Conservation (phyloP, 2,329 filamentous ascomycete genomes). For the Stagonosporopsis vannaccii region DNA sequence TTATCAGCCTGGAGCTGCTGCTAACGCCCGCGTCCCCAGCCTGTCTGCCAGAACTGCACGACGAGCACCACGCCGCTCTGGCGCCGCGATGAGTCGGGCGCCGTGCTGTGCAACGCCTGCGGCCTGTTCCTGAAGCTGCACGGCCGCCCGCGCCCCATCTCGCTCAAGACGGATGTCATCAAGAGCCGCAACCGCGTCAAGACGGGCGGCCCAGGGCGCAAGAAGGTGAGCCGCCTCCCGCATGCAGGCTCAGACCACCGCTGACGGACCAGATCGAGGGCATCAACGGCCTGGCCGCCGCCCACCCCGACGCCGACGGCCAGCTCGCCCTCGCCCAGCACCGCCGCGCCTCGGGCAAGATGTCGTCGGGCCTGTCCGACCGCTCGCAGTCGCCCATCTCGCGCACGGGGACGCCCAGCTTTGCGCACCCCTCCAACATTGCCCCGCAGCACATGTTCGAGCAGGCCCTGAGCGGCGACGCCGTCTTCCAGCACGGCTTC, state of each 20-base stretch:
- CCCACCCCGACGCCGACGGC: slow-evolving; percentile 63
- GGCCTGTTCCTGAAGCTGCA: slow-evolving; percentile 97
- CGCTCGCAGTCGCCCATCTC: slow-evolving; percentile 80
- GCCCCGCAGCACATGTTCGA: slow-evolving; percentile 82
- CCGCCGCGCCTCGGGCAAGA: slow-evolving; percentile 74
- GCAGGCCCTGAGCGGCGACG: slow-evolving; percentile 72
- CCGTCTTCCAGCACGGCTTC: slow-evolving; percentile 63
- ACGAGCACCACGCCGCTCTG: slow-evolving; percentile 96
- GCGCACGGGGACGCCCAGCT: slow-evolving; percentile 77
- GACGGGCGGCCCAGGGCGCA: slow-evolving; percentile 79
- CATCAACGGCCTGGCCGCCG: slow-evolving; percentile 64
- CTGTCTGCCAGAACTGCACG: slow-evolving; percentile 93
- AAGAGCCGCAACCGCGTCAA: slow-evolving; percentile 99
- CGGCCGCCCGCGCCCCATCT: slow-evolving; percentile 89
- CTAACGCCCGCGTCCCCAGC: slow-evolving; percentile 65
- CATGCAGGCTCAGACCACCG: not conserved
- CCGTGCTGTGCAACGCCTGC: slow-evolving; percentile 97
- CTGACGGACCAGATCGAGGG: slow-evolving; percentile 32
- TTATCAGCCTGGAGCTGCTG: not conserved
- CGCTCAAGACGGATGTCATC: slow-evolving; percentile 98
- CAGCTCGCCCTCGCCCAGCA: slow-evolving; percentile 65
- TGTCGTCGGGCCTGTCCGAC: slow-evolving; percentile 74
- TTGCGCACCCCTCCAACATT: slow-evolving; percentile 70
- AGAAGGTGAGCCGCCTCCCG: slow-evolving; percentile 70
- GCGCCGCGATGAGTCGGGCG: slow-evolving; percentile 94